A percentile compares a stretch with the other conserved stretches of the same genome.
Conservation (phyloP, 2,329 filamentous ascomycete species). For the Madurella fahalii region DNA sequence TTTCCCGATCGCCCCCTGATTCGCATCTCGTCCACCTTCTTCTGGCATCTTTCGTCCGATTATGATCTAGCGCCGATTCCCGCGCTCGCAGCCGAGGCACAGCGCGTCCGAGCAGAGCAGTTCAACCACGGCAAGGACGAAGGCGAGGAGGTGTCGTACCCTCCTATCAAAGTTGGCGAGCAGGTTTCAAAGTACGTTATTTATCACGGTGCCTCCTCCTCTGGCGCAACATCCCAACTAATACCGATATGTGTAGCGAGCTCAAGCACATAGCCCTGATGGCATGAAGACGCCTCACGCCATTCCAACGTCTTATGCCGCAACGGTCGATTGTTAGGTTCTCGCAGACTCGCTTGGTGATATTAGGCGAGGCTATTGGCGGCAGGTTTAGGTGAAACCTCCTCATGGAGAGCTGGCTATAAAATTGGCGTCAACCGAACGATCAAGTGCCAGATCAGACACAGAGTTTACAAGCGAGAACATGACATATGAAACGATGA, state of each 20-base stretch:
- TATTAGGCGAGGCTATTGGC: too few relatives aligned
- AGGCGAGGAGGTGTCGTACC: conserved; percentile 46
- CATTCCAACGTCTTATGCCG: too few relatives aligned
- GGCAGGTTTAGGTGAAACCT: too few relatives aligned
- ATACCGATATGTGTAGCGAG: conserved; percentile 32
- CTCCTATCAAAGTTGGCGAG: conserved; percentile 54
- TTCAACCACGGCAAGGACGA: conserved; percentile 49
- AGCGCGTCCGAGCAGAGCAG: conserved; percentile 43
- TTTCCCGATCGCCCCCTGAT: conserved; percentile 48
- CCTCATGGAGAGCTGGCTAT: too few relatives aligned
- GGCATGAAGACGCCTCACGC: conserved; percentile 3
- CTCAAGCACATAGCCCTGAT: conserved; percentile 33
- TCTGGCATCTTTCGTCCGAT: conserved; percentile 58
- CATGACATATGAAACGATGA: too few relatives aligned
- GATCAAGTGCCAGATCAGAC: too few relatives aligned
- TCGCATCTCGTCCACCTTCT: conserved; percentile 57
- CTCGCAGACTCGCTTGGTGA: too few relatives aligned
- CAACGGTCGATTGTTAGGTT: too few relatives aligned
- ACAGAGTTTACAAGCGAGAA: too few relatives aligned
- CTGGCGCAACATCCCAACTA: conserved; percentile 2
- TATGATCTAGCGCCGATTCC: conserved; percentile 52
- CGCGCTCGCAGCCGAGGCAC: conserved; percentile 42
- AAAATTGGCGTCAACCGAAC: too few relatives aligned
- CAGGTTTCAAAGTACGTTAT: conserved; percentile 52
- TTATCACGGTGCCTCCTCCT: neutral